These are phyloP conservation scores for Uncinocarpus reesii DNA, from an alignment of 2,329 filamentous ascomycete species.

Conservation along the genomic window DNA sequence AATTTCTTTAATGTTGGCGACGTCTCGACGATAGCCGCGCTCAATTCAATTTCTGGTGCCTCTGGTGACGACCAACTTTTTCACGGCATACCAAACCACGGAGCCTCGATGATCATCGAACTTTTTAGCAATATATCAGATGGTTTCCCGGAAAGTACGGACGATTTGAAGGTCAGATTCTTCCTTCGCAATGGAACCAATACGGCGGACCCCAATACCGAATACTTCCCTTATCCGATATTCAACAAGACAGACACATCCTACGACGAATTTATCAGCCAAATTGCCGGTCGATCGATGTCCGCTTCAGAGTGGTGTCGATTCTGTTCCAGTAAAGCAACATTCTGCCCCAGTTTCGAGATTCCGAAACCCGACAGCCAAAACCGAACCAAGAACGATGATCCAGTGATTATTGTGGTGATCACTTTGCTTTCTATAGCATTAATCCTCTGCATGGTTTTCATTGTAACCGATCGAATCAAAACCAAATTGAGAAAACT, in stretches of 20 bases:
- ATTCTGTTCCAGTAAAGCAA: constrained; percentile 35
- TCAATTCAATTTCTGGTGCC: constrained; percentile 41
- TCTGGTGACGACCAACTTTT: constrained; percentile 35
- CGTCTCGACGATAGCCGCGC: constrained; percentile 41
- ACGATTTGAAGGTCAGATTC: constrained; percentile 47
- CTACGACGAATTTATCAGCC: constrained; percentile 42
- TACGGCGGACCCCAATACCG: constrained; percentile 22
- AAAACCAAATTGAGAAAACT: not conserved
- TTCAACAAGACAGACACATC: constrained; percentile 42
- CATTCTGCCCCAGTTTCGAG: constrained; percentile 43
- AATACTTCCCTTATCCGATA: constrained; percentile 39
- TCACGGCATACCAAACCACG: constrained; percentile 40
- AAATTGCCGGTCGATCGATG: constrained; percentile 38
- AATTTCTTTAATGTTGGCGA: constrained; percentile 41
- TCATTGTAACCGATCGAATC: not conserved
- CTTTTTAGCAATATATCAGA: constrained; percentile 36
- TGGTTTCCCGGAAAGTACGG: constrained; percentile 32
- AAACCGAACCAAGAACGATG: constrained; percentile 18
- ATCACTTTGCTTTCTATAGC: too few relatives aligned
- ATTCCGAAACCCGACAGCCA: too few relatives aligned
- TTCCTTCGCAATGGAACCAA: constrained; percentile 48
- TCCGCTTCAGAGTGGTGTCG: constrained; percentile 44
- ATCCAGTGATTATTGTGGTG: not conserved
- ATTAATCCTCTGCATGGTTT: too few relatives aligned
- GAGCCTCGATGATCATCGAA: constrained; percentile 44